Percentiles rank a stretch among this genome's conserved stretches.
phyloP scores from a whole-genome alignment of 2,329 filamentous ascomycete species.

The Colletotrichum karsti region DNA sequence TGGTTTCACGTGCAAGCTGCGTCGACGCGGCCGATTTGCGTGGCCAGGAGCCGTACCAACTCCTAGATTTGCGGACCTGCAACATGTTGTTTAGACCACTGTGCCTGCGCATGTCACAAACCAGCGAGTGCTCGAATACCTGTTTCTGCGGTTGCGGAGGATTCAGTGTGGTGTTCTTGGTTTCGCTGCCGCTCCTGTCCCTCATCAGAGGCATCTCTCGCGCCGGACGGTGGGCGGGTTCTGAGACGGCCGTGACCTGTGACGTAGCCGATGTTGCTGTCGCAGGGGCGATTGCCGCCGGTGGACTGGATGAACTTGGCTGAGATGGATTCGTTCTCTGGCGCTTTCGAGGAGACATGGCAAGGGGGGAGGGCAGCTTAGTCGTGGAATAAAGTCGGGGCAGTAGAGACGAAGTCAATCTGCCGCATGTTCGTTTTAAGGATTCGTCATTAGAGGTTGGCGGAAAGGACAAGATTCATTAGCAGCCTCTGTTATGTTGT shows the following conservation, averaged over 20 bases:
- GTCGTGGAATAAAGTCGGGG: conserved; percentile 2
- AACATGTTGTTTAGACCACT: background rate
- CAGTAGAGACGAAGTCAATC: conserved; percentile 13
- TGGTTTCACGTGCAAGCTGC: conserved; percentile 68
- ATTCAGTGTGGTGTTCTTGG: conserved; percentile 2
- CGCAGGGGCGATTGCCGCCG: conserved; percentile 27
- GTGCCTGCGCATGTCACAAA: background rate
- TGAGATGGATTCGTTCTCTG: conserved; percentile 43
- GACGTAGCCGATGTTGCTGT: conserved; percentile 30
- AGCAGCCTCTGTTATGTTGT: conserved; percentile 7
- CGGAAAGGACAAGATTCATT: background rate
- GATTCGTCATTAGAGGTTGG: conserved; percentile 13
- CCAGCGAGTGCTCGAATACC: background rate
- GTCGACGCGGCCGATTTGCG: conserved; percentile 68
- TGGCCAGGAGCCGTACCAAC: conserved; percentile 73
- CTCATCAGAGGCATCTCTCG: conserved; percentile 22
- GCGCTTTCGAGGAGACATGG: conserved; percentile 53
- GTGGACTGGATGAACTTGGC: conserved; percentile 29
- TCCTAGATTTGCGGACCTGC: conserved; percentile 61
- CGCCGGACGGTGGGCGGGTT: conserved; percentile 15
- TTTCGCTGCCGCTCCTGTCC: conserved; percentile 26
- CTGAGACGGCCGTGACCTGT: conserved; percentile 30
- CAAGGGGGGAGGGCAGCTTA: background rate
- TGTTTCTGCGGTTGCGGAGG: conserved; percentile 27
- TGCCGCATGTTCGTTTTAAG: conserved; percentile 25